A percentile compares a stretch with the other conserved stretches of the same genome.
Evolutionary conservation across 2,329 filamentous ascomycete species (phyloP).

Genomic region (Setomelanomma holmii): DNA sequence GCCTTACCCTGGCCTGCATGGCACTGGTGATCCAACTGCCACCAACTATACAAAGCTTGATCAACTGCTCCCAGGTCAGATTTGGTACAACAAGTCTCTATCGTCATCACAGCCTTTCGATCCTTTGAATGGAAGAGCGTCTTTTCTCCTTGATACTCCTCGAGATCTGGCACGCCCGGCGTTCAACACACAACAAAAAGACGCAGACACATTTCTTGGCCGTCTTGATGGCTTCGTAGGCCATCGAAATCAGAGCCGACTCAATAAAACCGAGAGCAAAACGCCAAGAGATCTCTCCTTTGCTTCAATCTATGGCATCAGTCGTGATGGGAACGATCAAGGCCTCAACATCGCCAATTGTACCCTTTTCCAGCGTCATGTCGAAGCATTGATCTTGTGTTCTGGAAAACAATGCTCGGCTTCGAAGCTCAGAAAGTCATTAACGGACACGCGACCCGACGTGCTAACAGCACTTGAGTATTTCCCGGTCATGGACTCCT

Average conservation of each 20-base stretch:
- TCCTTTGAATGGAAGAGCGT: conserved; percentile 2
- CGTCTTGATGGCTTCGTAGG: conserved; percentile 31
- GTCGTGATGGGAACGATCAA: background rate
- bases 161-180: background rate
- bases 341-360: conserved; percentile 29
- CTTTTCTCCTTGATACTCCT: conserved; percentile 36
- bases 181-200: background rate
- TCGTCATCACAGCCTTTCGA: conserved; percentile 20
- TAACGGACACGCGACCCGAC: conserved; percentile 16
- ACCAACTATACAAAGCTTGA: conserved; percentile 23
- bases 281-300: conserved; percentile 15
- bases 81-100: conserved; percentile 25
- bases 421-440: conserved; percentile 23
- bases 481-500: background rate
- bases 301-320: conserved; percentile 16
- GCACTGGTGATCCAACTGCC: background rate
- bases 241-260: conserved; percentile 15
- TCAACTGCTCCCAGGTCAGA: conserved; percentile 20
- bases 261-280: conserved; percentile 5
- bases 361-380: conserved; percentile 26
- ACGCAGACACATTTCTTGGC: conserved; percentile 4
- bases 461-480: conserved; percentile 30
- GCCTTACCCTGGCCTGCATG: conserved; percentile 8
- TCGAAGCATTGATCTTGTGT: conserved; percentile 31
- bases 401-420: conserved; percentile 14